Evolutionary conservation across 495 filamentous ascomycete species (phyloP).

Genomic region (Thermochaetoides thermophila): DNA sequence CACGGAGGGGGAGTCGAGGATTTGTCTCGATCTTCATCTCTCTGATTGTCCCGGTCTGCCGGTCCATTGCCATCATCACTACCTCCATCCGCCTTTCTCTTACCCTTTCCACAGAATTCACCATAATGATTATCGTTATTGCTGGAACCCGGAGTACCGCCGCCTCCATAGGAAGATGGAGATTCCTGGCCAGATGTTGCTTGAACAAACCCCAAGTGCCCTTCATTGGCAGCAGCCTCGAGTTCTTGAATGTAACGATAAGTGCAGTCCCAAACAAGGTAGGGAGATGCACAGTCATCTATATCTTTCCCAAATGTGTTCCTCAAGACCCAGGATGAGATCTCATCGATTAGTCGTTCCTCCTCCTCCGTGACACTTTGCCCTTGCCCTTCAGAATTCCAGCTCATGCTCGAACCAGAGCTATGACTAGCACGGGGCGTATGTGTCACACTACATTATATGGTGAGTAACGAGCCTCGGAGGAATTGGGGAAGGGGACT

Average conservation of each 20-base stretch:
- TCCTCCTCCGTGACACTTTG: too few relatives aligned
- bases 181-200: constrained; percentile 8
- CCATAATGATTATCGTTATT: constrained; percentile 2
- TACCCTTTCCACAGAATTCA: constrained; percentile 12
- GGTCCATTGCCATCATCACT: constrained; percentile 11
- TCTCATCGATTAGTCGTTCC: constrained; percentile 16
- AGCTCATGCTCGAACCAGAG: too few relatives aligned
- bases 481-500: too few relatives aligned
- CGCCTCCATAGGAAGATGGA: constrained; percentile 6
- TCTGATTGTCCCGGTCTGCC: constrained; percentile 9
- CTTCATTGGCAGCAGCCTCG: constrained; percentile 8
- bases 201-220: constrained; percentile 6
- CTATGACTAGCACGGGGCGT: too few relatives aligned
- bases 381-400: too few relatives aligned
- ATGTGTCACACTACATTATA: too few relatives aligned
- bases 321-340: constrained; percentile 16
- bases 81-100: constrained; percentile 17
- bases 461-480: too few relatives aligned
- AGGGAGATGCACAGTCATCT: constrained; percentile 16
- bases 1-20: constrained; percentile 5
- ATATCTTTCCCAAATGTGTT: constrained; percentile 17
- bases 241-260: constrained; percentile 16
- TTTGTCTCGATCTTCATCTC: constrained; percentile 6
- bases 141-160: constrained; percentile 2
- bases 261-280: constrained; percentile 18